Evolutionary conservation across 2,329 filamentous ascomycete species (phyloP).

Genomic region (Penicillium sp.): DNA sequence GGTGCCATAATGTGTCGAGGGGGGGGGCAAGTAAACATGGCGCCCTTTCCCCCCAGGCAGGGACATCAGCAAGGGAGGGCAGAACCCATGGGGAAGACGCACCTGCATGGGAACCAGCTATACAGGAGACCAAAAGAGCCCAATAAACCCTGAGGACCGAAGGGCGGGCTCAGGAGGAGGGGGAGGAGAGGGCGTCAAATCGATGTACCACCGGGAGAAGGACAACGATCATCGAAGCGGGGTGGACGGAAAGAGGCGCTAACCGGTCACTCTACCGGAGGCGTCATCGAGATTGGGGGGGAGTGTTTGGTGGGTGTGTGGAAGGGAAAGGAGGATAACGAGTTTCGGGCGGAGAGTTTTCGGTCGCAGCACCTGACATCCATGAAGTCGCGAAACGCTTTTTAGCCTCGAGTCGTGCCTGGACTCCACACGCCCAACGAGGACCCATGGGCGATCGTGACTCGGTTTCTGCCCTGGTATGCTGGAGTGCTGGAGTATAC

Average conservation of each 20-base stretch:
- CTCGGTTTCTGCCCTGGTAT: too few species aligned
- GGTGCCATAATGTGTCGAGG: too few species aligned
- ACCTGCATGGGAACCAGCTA: constrained; percentile 42
- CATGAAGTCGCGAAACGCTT: too few species aligned
- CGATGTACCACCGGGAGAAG: constrained; percentile 39
- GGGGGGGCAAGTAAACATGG: background rate
- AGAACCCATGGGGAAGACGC: constrained; percentile 18
- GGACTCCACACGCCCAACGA: too few species aligned
- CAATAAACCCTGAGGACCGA: constrained; percentile 28
- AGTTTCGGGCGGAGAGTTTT: background rate
- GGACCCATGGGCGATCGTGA: too few species aligned
- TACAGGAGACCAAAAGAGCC: constrained; percentile 25
- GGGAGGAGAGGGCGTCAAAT: constrained; percentile 25
- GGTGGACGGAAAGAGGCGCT: constrained; percentile 23
- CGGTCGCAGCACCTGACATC: constrained; percentile 13
- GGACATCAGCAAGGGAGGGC: constrained; percentile 1
- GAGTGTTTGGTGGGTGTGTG: constrained; percentile 12
- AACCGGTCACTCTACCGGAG: constrained; percentile 13
- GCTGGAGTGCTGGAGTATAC: too few species aligned
- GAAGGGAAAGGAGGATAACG: background rate
- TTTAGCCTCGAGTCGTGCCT: too few species aligned
- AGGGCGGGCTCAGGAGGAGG: constrained; percentile 26
- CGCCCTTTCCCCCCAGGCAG: background rate
- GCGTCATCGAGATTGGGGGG: constrained; percentile 22
- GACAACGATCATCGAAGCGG: constrained; percentile 44